Evolutionary conservation across 345 rosid species (phyloP).

Genomic region (Eucalyptus pauciflora): DNA sequence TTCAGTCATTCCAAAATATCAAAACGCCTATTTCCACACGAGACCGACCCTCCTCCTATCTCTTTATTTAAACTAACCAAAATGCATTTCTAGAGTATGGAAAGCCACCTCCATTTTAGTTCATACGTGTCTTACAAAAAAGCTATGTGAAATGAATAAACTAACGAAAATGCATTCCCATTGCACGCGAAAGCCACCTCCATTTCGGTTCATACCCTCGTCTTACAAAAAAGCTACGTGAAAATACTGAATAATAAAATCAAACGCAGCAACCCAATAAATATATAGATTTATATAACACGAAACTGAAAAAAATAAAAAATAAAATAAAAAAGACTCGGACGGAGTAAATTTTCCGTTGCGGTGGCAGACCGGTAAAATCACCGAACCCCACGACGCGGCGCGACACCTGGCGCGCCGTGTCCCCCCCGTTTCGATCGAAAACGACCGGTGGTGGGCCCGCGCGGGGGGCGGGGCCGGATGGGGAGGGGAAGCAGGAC

Average conservation of each 20-base stretch:
- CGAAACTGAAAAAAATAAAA: background rate
- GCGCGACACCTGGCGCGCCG: background rate
- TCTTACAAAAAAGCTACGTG: background rate
- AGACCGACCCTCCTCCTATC: background rate
- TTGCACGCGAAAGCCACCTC: background rate
- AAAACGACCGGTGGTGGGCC: background rate
- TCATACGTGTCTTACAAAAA: no score
- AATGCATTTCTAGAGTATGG: no score
- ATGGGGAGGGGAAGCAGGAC: background rate
- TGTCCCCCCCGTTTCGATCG: background rate
- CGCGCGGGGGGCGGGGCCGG: background rate
- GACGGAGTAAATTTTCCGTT: background rate
- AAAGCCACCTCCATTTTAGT: no score
- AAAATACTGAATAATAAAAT: background rate
- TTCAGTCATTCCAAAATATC: background rate
- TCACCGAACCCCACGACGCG: background rate
- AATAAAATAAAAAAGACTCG: background rate
- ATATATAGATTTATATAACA: background rate
- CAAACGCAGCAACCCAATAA: background rate
- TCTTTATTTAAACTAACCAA: background rate
- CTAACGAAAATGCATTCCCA: no score
- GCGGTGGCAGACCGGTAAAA: background rate
- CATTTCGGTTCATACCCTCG: accelerated
- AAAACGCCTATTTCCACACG: background rate
- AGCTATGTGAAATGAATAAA: background rate